A percentile compares a stretch with the other conserved stretches of the same genome.
These are phyloP conservation scores for Elaeis oleifera DNA, from an alignment of 202 grass and related monocot species.

Conservation along the genomic window DNA sequence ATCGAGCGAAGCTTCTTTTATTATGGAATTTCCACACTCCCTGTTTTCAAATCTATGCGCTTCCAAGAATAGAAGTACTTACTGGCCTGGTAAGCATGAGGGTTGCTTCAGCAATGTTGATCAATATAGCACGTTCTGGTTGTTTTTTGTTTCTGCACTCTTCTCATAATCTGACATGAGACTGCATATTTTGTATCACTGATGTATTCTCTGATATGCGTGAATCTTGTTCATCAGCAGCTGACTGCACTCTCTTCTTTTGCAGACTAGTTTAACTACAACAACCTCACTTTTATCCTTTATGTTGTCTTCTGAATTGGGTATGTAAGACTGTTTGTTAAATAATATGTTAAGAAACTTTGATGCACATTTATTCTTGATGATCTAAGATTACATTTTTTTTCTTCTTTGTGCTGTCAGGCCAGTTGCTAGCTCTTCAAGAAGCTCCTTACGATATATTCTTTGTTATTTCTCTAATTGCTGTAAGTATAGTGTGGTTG, in stretches of 20 bases:
- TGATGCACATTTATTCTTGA: not conserved
- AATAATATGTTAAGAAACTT: not conserved
- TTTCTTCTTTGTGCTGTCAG: conserved; percentile 1
- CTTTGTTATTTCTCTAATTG: conserved; percentile 13
- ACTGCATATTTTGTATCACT: no score
- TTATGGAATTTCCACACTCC: no score
- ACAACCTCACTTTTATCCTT: conserved; percentile 16
- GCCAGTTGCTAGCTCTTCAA: conserved; percentile 9
- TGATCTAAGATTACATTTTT: not conserved
- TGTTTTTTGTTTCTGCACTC: no score
- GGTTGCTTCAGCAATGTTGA: no score
- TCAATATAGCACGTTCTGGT: no score
- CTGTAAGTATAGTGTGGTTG: not conserved
- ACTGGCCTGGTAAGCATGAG: no score
- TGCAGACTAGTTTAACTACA: conserved; percentile 14
- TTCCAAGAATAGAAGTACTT: no score
- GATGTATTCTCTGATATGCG: no score
- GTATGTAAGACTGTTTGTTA: conserved; percentile 3
- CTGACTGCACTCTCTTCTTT: not conserved
- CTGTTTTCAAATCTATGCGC: no score
- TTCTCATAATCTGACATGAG: no score
- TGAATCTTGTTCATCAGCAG: no score
- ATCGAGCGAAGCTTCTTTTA: no score
- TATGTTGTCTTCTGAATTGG: conserved; percentile 16
- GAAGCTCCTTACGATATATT: not conserved